Base-by-base conservation (phyloP, 257 asterid genomes). In the Linderniella brevidens region DNA sequence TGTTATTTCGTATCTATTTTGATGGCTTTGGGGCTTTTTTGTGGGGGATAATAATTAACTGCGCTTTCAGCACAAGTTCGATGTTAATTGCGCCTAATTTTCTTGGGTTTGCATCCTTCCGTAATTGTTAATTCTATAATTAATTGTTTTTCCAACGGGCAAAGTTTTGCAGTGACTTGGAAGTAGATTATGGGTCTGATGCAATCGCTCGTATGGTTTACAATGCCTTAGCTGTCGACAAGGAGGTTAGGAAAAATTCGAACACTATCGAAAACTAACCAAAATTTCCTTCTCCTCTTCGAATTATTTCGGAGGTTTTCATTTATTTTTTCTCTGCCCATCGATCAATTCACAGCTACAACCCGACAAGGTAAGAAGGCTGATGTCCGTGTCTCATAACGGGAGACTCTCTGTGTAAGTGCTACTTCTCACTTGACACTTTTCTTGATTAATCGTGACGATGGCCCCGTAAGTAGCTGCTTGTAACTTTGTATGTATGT, bases 301-400 rank as follows among this genome's bases (percentile, higher is more conserved):
- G 15, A 18, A 3, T 13, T 1, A 18, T 13, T 16, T 20, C 44
- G 11, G 8, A 19, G 9, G 12, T 25, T 17, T 13, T 18, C 12
- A 11, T 43, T 11, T 18, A 7, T 32, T 44, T 36, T 11, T 4
- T 50, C 12, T 47, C 8, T 12, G 56, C 43, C 4, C n/a, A n/a
- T n/a, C n/a, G n/a, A n/a, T n/a, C n/a, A n/a, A 13, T 58, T 52
- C 63, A 73, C 84, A 79, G 92, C 65, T 79, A 60, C 85, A 75
- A 41, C 92, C 92, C 0, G 85, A 72, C 54, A 79, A 79, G 69
- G 85, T 79, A 62, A 75, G 65, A 54, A 72, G 92, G 55, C 62
- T 60, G 9, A 72, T 72, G 63, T 65, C 73, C 2, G 66, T 68
- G 29, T 63, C 79, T 20, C 8, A 13, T 14, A 41, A 63, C 9